A percentile compares a stretch with the other conserved stretches of the same genome.
Conservation (phyloP, 495 filamentous ascomycete species). For the Tuber indicum region DNA sequence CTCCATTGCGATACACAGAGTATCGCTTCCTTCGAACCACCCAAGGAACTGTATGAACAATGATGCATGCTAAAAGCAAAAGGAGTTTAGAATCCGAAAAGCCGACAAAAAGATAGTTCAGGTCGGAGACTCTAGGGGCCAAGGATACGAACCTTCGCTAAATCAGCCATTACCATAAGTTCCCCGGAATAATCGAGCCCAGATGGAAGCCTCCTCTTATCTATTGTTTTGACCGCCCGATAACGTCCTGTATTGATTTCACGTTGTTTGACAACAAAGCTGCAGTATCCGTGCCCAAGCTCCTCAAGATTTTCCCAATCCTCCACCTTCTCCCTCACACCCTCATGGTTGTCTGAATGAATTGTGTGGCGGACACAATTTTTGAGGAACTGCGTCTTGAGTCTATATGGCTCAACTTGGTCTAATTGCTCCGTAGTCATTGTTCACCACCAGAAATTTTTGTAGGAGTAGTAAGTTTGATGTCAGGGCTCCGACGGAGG, state of each 20-base stretch:
- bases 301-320: neutral
- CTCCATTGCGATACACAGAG: constrained; percentile 16
- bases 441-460: too few relatives aligned
- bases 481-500: too few relatives aligned
- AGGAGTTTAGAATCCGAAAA: too few relatives aligned
- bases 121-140: neutral
- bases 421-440: neutral
- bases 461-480: too few relatives aligned
- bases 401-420: neutral
- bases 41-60: constrained; percentile 17
- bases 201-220: neutral
- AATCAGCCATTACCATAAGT: neutral
- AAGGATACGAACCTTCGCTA: neutral
- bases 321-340: neutral
- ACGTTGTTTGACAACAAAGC: neutral
- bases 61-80: neutral
- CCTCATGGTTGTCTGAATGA: neutral
- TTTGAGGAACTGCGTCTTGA: neutral
- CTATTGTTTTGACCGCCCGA: neutral
- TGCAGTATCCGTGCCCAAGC: neutral
- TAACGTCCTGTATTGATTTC: neutral
- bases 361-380: neutral
- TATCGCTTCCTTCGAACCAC: neutral
- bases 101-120: neutral
- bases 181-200: neutral